Percentiles rank a stretch among this genome's conserved stretches.
These are phyloP conservation scores for Ramularia collo-cygni DNA, from an alignment of 2,329 filamentous ascomycete genomes.

Conservation along the genomic window DNA sequence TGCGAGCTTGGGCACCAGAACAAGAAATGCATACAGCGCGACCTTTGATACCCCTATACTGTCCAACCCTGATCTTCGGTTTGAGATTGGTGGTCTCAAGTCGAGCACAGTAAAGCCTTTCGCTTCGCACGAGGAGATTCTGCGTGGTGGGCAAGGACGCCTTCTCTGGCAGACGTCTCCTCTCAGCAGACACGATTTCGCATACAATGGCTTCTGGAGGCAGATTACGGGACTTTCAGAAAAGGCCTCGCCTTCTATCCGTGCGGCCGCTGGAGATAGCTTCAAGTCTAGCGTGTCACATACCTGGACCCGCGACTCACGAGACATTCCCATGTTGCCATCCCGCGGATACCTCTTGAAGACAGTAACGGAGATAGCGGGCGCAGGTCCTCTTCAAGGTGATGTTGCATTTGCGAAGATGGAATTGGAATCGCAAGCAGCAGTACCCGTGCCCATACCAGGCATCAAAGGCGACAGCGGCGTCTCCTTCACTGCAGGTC, in stretches of 20 bases:
- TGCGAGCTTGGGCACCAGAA: constrained; percentile 81
- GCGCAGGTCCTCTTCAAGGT: constrained; percentile 60
- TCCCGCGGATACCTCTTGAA: constrained; percentile 61
- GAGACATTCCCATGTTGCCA: constrained; percentile 80
- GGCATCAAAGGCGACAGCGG: constrained; percentile 64
- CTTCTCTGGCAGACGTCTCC: constrained; percentile 62
- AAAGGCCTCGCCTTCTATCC: constrained; percentile 72
- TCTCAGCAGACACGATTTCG: constrained; percentile 64
- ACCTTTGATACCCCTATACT: constrained; percentile 75
- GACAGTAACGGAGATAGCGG: constrained; percentile 16
- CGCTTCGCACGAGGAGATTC: constrained; percentile 87
- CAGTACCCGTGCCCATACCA: constrained; percentile 65
- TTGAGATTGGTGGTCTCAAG: constrained; percentile 78
- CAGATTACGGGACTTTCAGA: constrained; percentile 74
- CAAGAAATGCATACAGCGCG: constrained; percentile 83
- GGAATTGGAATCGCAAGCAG: constrained; percentile 75
- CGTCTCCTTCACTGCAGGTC: constrained; percentile 72
- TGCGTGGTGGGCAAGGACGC: constrained; percentile 70
- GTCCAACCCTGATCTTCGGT: constrained; percentile 72
- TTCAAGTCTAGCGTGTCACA: constrained; percentile 84
- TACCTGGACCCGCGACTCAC: constrained; percentile 69
- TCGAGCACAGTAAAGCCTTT: constrained; percentile 75
- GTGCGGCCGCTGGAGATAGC: constrained; percentile 79
- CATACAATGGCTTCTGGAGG: constrained; percentile 77
- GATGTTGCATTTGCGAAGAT: constrained; percentile 92